These are phyloP conservation scores for Globisporangium spiculum DNA, from an alignment of 352 stramenopile species.

Conservation along the genomic window DNA sequence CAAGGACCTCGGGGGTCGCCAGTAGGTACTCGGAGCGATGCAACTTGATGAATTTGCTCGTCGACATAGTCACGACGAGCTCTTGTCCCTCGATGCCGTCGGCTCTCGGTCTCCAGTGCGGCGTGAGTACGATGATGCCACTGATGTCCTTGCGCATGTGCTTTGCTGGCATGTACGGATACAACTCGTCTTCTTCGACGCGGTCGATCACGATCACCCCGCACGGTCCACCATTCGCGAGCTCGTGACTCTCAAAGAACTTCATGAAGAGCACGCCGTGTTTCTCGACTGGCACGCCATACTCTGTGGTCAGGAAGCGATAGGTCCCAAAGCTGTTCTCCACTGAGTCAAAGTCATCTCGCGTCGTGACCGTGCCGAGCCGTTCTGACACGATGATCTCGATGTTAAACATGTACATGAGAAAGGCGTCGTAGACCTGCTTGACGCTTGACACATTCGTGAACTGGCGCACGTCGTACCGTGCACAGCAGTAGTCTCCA, in stretches of 20 bases:
- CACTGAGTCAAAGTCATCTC: constrained; percentile 20
- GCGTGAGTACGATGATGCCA: constrained; percentile 14
- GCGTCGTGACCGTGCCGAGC: constrained; percentile 8
- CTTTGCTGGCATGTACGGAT: not conserved
- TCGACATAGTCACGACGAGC: constrained; percentile 26
- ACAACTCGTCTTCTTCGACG: not conserved
- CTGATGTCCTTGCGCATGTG: not conserved
- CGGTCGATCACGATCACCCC: not conserved
- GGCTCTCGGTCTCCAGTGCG: constrained; percentile 22
- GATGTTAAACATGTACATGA: not conserved
- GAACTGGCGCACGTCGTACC: constrained; percentile 35
- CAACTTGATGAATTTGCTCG: constrained; percentile 27
- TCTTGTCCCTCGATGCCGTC: constrained; percentile 13
- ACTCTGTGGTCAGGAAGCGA: constrained; percentile 34
- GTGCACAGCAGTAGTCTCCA: constrained; percentile 42
- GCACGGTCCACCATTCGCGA: not conserved
- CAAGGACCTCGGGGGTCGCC: constrained; percentile 20
- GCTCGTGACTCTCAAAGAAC: not conserved
- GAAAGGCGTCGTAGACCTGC: not conserved
- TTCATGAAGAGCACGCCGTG: not conserved
- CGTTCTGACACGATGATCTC: constrained; percentile 7
- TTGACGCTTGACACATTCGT: not conserved
- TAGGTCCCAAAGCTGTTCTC: constrained; percentile 30
- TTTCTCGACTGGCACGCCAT: constrained; percentile 16
- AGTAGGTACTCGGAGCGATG: constrained; percentile 15